A percentile compares a stretch with the other conserved stretches of the same genome.
Conservation (phyloP, 768 basidiomycete species). For the Leccinellum luteum region DNA sequence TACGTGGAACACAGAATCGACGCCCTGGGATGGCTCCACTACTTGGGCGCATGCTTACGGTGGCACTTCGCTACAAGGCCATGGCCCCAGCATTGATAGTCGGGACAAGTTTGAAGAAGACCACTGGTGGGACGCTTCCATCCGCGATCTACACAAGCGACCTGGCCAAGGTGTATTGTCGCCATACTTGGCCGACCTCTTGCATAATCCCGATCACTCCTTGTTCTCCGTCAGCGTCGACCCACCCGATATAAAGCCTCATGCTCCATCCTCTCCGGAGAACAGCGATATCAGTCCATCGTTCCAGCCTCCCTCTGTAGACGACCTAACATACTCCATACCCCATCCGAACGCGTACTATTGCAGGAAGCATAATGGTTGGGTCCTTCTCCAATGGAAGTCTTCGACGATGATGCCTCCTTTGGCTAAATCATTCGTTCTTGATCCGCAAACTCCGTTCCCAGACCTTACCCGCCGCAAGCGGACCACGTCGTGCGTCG, state of each 20-base stretch:
- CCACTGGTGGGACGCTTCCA: slow-evolving; percentile 64
- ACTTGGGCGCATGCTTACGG: slow-evolving; percentile 25
- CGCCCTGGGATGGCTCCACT: slow-evolving; percentile 25
- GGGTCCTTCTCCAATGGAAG: slow-evolving; percentile 75
- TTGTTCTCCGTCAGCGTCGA: slow-evolving; percentile 58
- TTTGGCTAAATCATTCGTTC: slow-evolving; percentile 52
- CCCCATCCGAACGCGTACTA: slow-evolving; percentile 85
- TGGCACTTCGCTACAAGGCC: slow-evolving; percentile 26
- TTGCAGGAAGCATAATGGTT: slow-evolving; percentile 78
- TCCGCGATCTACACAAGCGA: slow-evolving; percentile 44
- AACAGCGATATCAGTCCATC: slow-evolving; percentile 12
- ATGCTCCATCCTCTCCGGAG: slow-evolving; percentile 19
- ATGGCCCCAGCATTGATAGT: slow-evolving; percentile 53
- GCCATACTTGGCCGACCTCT: slow-evolving; percentile 58
- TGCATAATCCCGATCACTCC: slow-evolving; percentile 73
- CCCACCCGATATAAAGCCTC: slow-evolving; percentile 31
- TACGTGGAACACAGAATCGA: slow-evolving; percentile 19
- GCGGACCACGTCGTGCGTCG: slow-evolving; percentile 51
- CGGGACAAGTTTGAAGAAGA: slow-evolving; percentile 58
- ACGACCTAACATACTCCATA: slow-evolving; percentile 64
- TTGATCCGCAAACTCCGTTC: slow-evolving; percentile 41
- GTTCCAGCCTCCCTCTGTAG: slow-evolving; percentile 46
- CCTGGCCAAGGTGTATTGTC: slow-evolving; percentile 74
- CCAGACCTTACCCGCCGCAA: slow-evolving; percentile 55
- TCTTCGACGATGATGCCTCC: slow-evolving; percentile 60